Percentiles rank a stretch among this genome's conserved stretches.
phyloP scores from a whole-genome alignment of 2,329 filamentous ascomycete species.

The Alternaria burnsii region DNA sequence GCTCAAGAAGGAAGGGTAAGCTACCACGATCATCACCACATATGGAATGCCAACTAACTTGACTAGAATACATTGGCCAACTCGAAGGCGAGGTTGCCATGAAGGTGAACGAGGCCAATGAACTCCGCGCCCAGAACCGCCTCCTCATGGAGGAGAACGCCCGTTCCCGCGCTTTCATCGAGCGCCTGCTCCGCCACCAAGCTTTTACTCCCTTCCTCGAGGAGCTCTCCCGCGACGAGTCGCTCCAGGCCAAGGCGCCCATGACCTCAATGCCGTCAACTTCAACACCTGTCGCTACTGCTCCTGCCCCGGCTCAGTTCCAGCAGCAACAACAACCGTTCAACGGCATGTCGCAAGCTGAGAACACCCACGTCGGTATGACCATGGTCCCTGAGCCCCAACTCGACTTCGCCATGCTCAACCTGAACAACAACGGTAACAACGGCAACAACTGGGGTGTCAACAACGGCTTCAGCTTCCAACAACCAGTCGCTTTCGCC shows the following conservation, averaged over 20 bases:
- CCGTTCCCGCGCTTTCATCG: constrained; percentile 81
- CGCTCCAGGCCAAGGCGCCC: constrained; percentile 42
- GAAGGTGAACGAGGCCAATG: constrained; percentile 84
- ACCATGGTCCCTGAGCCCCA: constrained; percentile 82
- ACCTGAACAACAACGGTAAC: constrained; percentile 57
- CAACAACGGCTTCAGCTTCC: constrained; percentile 60
- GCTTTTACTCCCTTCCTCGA: constrained; percentile 58
- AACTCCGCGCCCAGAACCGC: constrained; percentile 81
- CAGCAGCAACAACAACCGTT: constrained; percentile 60
- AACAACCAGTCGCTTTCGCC: constrained; percentile 75
- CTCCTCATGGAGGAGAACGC: constrained; percentile 86
- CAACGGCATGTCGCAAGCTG: constrained; percentile 57
- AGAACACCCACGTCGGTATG: constrained; percentile 74
- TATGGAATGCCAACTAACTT: constrained; percentile 58
- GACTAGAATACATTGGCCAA: constrained; percentile 90
- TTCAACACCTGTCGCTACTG: constrained; percentile 40
- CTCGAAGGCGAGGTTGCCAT: constrained; percentile 87
- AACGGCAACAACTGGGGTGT: constrained; percentile 57
- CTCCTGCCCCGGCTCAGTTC: constrained; percentile 62
- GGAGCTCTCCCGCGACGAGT: constrained; percentile 52
- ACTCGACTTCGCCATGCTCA: constrained; percentile 77
- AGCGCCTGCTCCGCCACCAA: constrained; percentile 69
- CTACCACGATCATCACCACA: constrained; percentile 12
- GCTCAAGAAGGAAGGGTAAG: constrained; percentile 96
- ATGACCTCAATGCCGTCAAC: constrained; percentile 39